These are phyloP conservation scores for Phaeosphaeria sp. DNA, from an alignment of 2,329 filamentous ascomycete genomes.

Conservation along the genomic window DNA sequence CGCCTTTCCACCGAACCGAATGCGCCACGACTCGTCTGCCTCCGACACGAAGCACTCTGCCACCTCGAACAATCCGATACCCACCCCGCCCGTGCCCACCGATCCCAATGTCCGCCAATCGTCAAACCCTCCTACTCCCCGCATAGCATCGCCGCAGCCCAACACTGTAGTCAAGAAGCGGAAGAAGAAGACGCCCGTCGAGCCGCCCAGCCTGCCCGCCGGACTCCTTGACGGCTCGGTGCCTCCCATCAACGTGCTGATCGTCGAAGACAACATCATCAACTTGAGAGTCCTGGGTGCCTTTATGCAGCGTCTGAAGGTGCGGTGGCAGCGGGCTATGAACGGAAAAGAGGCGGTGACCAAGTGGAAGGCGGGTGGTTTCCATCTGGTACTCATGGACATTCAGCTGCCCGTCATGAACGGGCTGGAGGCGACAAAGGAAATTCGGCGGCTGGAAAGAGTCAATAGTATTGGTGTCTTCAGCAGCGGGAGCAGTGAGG, in stretches of 20 bases:
- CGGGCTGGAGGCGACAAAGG: slow-evolving; percentile 90
- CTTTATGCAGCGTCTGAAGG: slow-evolving; percentile 94
- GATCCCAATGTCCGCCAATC: slow-evolving; percentile 51
- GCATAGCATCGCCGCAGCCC: slow-evolving; percentile 58
- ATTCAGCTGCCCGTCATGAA: slow-evolving; percentile 98
- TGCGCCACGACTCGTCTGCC: slow-evolving; percentile 49
- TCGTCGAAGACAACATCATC: slow-evolving; percentile 99
- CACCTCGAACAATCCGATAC: slow-evolving; percentile 59
- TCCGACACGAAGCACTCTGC: slow-evolving; percentile 53
- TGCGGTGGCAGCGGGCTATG: slow-evolving; percentile 96
- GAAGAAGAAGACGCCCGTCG: slow-evolving; percentile 50
- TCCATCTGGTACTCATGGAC: slow-evolving; percentile 97
- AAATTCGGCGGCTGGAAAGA: slow-evolving; percentile 87
- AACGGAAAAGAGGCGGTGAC: slow-evolving; percentile 91
- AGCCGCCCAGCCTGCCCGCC: slow-evolving; percentile 57
- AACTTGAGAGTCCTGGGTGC: slow-evolving; percentile 92
- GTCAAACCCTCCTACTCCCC: slow-evolving; percentile 57
- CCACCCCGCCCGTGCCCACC: slow-evolving; percentile 59
- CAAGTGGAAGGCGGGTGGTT: slow-evolving; percentile 92
- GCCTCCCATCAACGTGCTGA: slow-evolving; percentile 94
- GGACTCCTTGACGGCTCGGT: slow-evolving; percentile 77
- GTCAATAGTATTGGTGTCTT: slow-evolving; percentile 95
- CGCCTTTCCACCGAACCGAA: slow-evolving; percentile 38
- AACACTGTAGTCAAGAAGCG: slow-evolving; percentile 53
- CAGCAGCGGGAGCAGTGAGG: slow-evolving; percentile 59